These are phyloP conservation scores for Pythium myriotylum DNA, from an alignment of 352 stramenopile genomes.

Conservation along the genomic window DNA sequence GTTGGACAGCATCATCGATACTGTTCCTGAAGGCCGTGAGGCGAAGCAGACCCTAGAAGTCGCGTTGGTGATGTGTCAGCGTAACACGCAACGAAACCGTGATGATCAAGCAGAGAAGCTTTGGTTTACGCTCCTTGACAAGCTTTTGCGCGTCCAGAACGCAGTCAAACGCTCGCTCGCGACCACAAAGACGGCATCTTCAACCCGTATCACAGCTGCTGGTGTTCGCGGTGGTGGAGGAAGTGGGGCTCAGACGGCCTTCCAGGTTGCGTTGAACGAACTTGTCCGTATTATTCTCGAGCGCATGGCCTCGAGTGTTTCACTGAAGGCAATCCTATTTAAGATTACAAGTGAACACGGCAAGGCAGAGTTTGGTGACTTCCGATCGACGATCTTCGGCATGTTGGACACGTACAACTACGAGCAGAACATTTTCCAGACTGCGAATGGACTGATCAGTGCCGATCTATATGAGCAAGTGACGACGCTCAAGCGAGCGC, in stretches of 20 bases:
- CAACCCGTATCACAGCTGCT: conserved; percentile 48
- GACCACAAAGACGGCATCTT: conserved; percentile 55
- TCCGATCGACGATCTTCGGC: conserved; percentile 93
- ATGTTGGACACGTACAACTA: conserved; percentile 95
- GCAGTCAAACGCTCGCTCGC: conserved; percentile 89
- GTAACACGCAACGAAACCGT: conserved; percentile 87
- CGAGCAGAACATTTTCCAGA: conserved; percentile 90
- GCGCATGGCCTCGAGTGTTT: conserved; percentile 93
- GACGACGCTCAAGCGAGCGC: conserved; percentile 73
- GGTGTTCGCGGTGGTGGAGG: conserved; percentile 51
- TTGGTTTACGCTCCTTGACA: conserved; percentile 95
- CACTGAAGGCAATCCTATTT: conserved; percentile 92
- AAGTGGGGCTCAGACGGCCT: conserved; percentile 78
- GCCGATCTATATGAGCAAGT: conserved; percentile 86
- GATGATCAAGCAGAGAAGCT: conserved; percentile 92
- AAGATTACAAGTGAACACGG: conserved; percentile 96
- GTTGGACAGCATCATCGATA: conserved; percentile 83
- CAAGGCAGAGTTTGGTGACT: conserved; percentile 92
- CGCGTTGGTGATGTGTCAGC: conserved; percentile 92
- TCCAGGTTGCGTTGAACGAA: conserved; percentile 90
- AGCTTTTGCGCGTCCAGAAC: conserved; percentile 92
- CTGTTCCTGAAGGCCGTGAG: conserved; percentile 69
- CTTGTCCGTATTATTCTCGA: conserved; percentile 94
- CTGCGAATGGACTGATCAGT: conserved; percentile 81
- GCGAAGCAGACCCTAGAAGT: conserved; percentile 91